phyloP scores from a whole-genome alignment of 2,329 filamentous ascomycete species.

The Claviceps sp. region DNA sequence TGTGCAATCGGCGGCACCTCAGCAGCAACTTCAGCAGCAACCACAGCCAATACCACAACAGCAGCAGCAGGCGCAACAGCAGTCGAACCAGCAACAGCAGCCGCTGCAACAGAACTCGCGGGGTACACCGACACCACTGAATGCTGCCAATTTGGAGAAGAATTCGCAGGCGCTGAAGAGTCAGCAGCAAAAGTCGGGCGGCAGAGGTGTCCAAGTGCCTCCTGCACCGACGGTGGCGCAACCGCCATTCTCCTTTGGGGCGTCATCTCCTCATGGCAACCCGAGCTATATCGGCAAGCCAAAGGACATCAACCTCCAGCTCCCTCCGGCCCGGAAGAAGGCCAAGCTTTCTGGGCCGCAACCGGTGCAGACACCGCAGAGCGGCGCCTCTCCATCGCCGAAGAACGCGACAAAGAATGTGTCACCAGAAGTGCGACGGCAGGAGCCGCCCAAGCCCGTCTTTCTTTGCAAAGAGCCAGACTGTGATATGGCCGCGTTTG shows the following conservation, averaged over 20 bases:
- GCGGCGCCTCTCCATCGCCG: conserved; percentile 30
- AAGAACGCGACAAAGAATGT: conserved; percentile 29
- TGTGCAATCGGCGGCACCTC: conserved; percentile 4
- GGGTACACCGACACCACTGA: conserved; percentile 22
- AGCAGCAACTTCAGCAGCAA: conserved; percentile 15
- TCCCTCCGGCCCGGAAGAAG: conserved; percentile 46
- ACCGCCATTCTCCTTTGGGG: conserved; percentile 42
- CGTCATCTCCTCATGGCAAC: conserved; percentile 44
- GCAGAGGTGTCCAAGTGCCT: conserved; percentile 36
- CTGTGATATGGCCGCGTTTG: conserved; percentile 36
- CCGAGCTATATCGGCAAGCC: conserved; percentile 41
- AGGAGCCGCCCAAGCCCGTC: conserved; percentile 26
- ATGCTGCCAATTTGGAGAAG: conserved; percentile 37
- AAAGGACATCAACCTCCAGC: conserved; percentile 39
- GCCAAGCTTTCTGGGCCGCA: conserved; percentile 30
- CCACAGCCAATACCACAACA: conserved; percentile 16
- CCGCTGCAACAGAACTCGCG: conserved; percentile 14
- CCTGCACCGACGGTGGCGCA: conserved; percentile 44
- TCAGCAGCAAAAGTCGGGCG: conserved; percentile 20
- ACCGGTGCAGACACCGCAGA: conserved; percentile 25
- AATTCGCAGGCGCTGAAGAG: conserved; percentile 34
- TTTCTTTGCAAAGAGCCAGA: conserved; percentile 39
- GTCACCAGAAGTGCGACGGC: conserved; percentile 30
- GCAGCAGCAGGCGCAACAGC: conserved; percentile 16
- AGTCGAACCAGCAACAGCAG: conserved; percentile 9